These are phyloP conservation scores for Fomitopsis betulina DNA, from an alignment of 1,284 basidiomycete genomes.

Conservation along the genomic window DNA sequence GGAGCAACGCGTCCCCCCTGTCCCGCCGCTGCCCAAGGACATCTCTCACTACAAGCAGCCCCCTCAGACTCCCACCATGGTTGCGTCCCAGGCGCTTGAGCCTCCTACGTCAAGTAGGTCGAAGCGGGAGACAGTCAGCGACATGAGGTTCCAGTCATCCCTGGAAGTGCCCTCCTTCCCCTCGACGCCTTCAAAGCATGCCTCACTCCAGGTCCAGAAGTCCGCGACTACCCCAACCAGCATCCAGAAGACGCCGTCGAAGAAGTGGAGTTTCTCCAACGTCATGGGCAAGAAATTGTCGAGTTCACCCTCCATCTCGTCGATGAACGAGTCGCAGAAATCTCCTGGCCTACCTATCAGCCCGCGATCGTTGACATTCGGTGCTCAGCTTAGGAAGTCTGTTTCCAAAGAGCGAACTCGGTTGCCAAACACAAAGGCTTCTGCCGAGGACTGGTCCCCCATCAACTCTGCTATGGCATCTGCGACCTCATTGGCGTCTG, in stretches of 20 bases:
- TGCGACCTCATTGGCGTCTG: conserved; percentile 64
- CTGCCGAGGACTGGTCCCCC: conserved; percentile 57
- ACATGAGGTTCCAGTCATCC: conserved; percentile 29
- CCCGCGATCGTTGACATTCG: conserved; percentile 59
- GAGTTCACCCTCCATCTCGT: conserved; percentile 59
- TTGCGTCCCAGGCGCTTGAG: conserved; percentile 39
- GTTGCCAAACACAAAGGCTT: conserved; percentile 32
- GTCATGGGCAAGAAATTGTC: conserved; percentile 82
- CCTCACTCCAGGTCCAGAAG: conserved; percentile 27
- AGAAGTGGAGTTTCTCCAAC: conserved; percentile 96
- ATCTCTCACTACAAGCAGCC: conserved; percentile 70
- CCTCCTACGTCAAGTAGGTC: conserved; percentile 32
- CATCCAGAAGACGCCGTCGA: conserved; percentile 67
- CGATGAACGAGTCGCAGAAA: conserved; percentile 41
- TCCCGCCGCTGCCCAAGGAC: conserved; percentile 94
- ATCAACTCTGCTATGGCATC: conserved; percentile 70
- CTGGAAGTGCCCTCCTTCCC: conserved; percentile 47
- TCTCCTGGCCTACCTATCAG: conserved; percentile 51
- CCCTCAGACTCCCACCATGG: conserved; percentile 37
- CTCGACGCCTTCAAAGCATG: conserved; percentile 25
- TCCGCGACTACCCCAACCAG: conserved; percentile 27
- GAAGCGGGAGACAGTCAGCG: conserved; percentile 19
- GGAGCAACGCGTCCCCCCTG: conserved; percentile 79
- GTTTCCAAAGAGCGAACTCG: conserved; percentile 58
- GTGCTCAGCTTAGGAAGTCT: conserved; percentile 60